Evolutionary conservation across 345 rosid species (phyloP).

Genomic region (Salix dunnii): DNA sequence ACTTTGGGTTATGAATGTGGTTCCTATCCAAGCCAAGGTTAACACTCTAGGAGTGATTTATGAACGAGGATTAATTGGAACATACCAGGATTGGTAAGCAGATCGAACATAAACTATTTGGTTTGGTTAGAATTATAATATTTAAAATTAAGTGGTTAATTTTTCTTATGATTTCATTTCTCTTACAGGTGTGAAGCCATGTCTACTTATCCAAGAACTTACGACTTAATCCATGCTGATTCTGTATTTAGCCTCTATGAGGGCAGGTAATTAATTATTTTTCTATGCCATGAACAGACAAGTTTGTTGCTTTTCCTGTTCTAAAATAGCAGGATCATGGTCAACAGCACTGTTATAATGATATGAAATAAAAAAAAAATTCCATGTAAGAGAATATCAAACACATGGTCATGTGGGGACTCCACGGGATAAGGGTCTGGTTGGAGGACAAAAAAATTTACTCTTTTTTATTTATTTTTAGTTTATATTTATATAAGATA

Average conservation of each 20-base stretch:
- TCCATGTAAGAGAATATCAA: not conserved
- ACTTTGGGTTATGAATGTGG: conserved; percentile 51
- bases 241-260: conserved; percentile 34
- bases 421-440: no score
- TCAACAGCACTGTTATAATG: not conserved
- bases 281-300: not conserved
- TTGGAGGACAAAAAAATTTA: not conserved
- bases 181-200: conserved; percentile 52
- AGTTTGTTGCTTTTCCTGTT: not conserved
- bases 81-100: conserved; percentile 45
- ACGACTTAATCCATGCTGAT: conserved; percentile 48
- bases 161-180: not conserved
- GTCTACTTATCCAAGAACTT: conserved; percentile 60
- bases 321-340: not conserved
- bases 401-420: not conserved
- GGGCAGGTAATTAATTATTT: conserved; percentile 26
- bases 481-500: not conserved
- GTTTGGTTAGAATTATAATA: not conserved
- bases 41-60: conserved; percentile 47
- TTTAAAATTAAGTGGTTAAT: no score
- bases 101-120: not conserved
- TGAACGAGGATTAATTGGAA: conserved; percentile 50
- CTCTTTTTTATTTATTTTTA: not conserved
- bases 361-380: not conserved
- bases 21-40: conserved; percentile 35